Conservation (phyloP, 768 basidiomycete genomes). For the Boletellus ananas region DNA sequence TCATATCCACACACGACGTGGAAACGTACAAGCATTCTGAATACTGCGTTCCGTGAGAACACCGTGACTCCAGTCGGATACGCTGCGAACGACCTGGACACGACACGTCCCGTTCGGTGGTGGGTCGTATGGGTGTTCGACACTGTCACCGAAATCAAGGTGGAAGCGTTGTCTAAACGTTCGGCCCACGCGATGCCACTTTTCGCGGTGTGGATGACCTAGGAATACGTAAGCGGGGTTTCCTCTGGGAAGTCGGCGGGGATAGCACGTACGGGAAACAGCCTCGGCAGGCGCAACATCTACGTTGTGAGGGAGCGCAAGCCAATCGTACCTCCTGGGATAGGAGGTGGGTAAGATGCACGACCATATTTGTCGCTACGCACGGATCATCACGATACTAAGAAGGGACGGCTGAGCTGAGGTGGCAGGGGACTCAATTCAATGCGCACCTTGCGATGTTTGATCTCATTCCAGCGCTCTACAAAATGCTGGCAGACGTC, state of each 20-base stretch:
- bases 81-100: slow-evolving; percentile 82
- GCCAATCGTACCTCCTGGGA: slow-evolving; percentile 54
- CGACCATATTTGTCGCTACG: slow-evolving; percentile 18
- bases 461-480: slow-evolving; percentile 89
- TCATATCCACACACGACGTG: background rate
- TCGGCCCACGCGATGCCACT: slow-evolving; percentile 55
- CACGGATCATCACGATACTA: slow-evolving; percentile 43
- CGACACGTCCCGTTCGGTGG: slow-evolving; percentile 51
- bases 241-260: background rate
- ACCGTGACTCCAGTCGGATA: slow-evolving; percentile 93
- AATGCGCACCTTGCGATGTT: slow-evolving; percentile 64
- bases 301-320: slow-evolving; percentile 76
- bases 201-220: slow-evolving; percentile 67
- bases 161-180: slow-evolving; percentile 67
- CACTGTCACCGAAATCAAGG: slow-evolving; percentile 37
- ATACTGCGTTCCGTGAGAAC: slow-evolving; percentile 88
- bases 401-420: slow-evolving; percentile 4
- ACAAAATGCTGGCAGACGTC: slow-evolving; percentile 93
- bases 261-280: slow-evolving; percentile 46
- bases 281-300: slow-evolving; percentile 60
- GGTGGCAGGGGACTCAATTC: background rate
- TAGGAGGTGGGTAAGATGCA: slow-evolving; percentile 4
- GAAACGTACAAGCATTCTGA: slow-evolving; percentile 75
- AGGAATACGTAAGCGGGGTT: background rate
- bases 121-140: slow-evolving; percentile 38